These are phyloP conservation scores for Saccharomyces hybrid DNA, from an alignment of 1,139 yeast genomes.

Conservation along the genomic window DNA sequence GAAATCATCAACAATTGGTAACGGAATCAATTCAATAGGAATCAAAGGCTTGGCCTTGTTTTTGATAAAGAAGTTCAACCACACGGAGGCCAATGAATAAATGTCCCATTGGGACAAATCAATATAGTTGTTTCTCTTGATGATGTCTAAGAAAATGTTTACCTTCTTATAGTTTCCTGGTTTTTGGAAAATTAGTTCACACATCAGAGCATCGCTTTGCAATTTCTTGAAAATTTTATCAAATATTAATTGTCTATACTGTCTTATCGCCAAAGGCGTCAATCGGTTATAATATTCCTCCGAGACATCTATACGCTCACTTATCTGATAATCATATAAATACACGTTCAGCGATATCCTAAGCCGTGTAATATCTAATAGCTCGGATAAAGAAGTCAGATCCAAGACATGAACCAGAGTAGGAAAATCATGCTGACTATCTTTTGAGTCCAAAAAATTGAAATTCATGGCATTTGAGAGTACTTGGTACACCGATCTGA, in stretches of 20 bases:
- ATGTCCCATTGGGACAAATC: constrained; percentile 59
- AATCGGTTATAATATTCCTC: constrained; percentile 25
- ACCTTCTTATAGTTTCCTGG: constrained; percentile 52
- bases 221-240: constrained; percentile 44
- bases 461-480: constrained; percentile 52
- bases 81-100: constrained; percentile 49
- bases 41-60: constrained; percentile 42
- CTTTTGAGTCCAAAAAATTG: constrained; percentile 31
- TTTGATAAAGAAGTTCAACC: constrained; percentile 40
- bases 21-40: constrained; percentile 36
- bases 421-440: constrained; percentile 9
- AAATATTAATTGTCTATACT: constrained; percentile 34
- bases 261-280: constrained; percentile 28
- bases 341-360: constrained; percentile 74
- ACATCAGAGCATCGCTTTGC: constrained; percentile 38
- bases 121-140: constrained; percentile 46
- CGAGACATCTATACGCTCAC: constrained; percentile 33
- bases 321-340: constrained; percentile 40
- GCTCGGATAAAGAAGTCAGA: constrained; percentile 53
- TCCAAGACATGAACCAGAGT: constrained; percentile 30
- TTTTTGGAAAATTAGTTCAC: constrained; percentile 46
- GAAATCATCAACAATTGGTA: constrained; percentile 44
- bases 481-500: constrained; percentile 70
- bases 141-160: constrained; percentile 45
- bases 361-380: constrained; percentile 65